phyloP scores from a whole-genome alignment of 2,329 filamentous ascomycete species.

The Botrytis byssoidea region DNA sequence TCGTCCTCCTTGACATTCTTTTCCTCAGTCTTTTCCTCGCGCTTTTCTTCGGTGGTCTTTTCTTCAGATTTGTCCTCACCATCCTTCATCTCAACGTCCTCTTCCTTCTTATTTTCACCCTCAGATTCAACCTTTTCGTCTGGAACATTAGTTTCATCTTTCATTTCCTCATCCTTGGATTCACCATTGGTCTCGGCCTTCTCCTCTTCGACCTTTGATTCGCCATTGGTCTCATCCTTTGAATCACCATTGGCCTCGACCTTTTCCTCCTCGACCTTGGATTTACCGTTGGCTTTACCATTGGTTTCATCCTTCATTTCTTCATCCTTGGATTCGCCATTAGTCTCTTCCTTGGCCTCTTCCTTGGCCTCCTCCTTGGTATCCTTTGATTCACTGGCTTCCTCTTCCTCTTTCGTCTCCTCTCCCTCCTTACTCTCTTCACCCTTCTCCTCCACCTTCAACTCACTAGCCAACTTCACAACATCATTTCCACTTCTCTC shows the following conservation, averaged over 20 bases:
- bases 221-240: constrained; percentile 25
- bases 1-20: constrained; percentile 36
- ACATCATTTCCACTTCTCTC: constrained; percentile 61
- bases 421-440: constrained; percentile 37
- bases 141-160: constrained; percentile 28
- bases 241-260: constrained; percentile 23
- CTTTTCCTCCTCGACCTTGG: constrained; percentile 31
- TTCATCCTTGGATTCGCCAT: constrained; percentile 26
- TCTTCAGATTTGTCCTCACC: constrained; percentile 18
- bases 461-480: constrained; percentile 60
- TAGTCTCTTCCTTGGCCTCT: background rate
- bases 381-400: background rate
- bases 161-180: constrained; percentile 22
- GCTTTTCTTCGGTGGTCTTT: constrained; percentile 24
- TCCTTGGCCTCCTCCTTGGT: too few species aligned
- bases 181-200: constrained; percentile 28
- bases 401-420: constrained; percentile 20
- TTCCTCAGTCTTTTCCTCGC: background rate
- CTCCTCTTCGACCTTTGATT: constrained; percentile 22
- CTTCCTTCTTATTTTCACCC: constrained; percentile 27
- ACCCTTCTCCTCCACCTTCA: constrained; percentile 46
- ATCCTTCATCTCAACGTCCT: constrained; percentile 21
- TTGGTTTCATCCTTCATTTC: constrained; percentile 37
- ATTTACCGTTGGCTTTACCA: constrained; percentile 19
- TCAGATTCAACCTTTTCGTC: constrained; percentile 24